Evolutionary conservation across 352 stramenopile species (phyloP).

Genomic region (Lagenidium giganteum): DNA sequence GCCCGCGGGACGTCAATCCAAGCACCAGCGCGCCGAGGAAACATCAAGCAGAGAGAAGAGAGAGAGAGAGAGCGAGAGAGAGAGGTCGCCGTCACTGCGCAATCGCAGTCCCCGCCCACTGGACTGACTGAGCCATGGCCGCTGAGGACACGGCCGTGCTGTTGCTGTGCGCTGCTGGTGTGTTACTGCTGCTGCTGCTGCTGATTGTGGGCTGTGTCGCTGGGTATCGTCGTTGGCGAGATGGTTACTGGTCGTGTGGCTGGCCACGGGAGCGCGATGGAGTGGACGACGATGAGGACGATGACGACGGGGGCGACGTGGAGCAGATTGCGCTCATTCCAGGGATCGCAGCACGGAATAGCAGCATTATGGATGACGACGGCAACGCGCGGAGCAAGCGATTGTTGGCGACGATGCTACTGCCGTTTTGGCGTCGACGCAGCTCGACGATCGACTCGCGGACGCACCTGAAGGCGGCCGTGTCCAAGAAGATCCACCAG

Average conservation of each 20-base stretch:
- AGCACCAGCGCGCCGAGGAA: too few species aligned
- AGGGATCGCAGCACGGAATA: neutral
- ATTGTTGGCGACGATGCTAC: conserved; percentile 6
- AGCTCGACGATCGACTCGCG: too few species aligned
- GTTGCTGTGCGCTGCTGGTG: too few species aligned
- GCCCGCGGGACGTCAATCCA: too few species aligned
- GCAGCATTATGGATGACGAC: neutral
- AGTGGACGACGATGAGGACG: conserved; percentile 6
- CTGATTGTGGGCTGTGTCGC: conserved; percentile 2
- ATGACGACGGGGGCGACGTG: conserved; percentile 10
- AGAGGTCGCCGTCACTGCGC: too few species aligned
- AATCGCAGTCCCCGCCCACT: too few species aligned
- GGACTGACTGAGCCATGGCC: too few species aligned
- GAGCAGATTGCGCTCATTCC: neutral
- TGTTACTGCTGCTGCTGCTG: too few species aligned
- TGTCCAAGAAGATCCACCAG: conserved; percentile 40
- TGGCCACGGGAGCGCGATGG: neutral
- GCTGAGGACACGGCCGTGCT: too few species aligned
- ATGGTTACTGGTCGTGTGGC: conserved; percentile 1
- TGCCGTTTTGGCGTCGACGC: neutral
- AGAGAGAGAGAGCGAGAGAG: too few species aligned
- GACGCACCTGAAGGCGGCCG: neutral
- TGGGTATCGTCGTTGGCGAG: neutral
- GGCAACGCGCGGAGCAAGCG: too few species aligned
- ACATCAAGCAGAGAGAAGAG: too few species aligned